Conservation (phyloP, 371 early-diverging fungal species). For the Rhizopus microsporus region DNA sequence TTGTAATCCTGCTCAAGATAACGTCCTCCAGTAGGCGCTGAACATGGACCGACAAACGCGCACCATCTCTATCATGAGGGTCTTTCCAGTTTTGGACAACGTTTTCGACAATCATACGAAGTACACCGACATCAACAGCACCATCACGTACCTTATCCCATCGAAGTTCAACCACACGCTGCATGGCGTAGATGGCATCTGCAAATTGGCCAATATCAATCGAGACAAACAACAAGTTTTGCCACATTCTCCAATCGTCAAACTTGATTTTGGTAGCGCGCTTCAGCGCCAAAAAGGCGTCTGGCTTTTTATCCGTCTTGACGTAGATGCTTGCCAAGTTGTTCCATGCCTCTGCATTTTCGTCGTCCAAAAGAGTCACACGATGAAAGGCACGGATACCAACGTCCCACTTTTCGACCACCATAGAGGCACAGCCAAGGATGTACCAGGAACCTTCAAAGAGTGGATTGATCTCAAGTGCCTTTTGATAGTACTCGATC, state of each 20-base stretch:
- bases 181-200: conserved; percentile 87
- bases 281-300: conserved; percentile 82
- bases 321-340: conserved; percentile 89
- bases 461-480: conserved; percentile 90
- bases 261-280: conserved; percentile 81
- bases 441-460: conserved; percentile 96
- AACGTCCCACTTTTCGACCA: conserved; percentile 73
- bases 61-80: conserved; percentile 51
- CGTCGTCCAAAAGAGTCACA: conserved; percentile 72
- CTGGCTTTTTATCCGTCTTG: conserved; percentile 62
- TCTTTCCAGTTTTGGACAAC: conserved; percentile 69
- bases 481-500: conserved; percentile 67
- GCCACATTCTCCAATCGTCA: conserved; percentile 92
- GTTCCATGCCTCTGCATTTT: conserved; percentile 96
- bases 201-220: conserved; percentile 79
- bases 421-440: conserved; percentile 93
- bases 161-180: conserved; percentile 76
- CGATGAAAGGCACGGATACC: conserved; percentile 80
- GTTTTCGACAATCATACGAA: conserved; percentile 71
- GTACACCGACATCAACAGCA: conserved; percentile 77
- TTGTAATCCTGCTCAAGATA: conserved; percentile 76
- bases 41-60: conserved; percentile 41
- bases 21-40: conserved; percentile 63
- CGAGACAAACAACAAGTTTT: conserved; percentile 81
- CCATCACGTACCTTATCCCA: conserved; percentile 65